These are phyloP conservation scores for Teratosphaeriaceae sp. DNA, from an alignment of 2,329 filamentous ascomycete genomes.

Conservation along the genomic window DNA sequence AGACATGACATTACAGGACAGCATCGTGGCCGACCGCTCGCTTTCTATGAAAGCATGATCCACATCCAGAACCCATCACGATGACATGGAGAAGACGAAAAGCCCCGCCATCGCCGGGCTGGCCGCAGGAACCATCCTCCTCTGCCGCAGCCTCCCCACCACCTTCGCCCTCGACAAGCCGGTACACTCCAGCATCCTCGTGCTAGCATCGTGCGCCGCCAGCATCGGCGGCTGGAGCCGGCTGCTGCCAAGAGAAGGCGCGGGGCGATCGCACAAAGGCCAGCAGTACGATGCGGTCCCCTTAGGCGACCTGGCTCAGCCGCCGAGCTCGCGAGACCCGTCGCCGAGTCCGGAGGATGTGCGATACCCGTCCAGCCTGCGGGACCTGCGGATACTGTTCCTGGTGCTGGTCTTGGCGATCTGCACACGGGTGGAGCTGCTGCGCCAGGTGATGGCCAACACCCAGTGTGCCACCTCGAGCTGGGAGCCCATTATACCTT, in stretches of 20 bases:
- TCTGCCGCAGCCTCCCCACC: conserved; percentile 18
- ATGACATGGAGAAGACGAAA: conserved; percentile 15
- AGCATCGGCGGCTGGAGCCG: conserved; percentile 33
- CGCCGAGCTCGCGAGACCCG: conserved; percentile 16
- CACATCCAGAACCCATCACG: not conserved
- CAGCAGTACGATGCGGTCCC: conserved; percentile 23
- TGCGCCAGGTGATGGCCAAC: conserved; percentile 35
- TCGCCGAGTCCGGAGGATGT: conserved; percentile 17
- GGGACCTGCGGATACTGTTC: conserved; percentile 22
- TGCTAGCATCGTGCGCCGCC: conserved; percentile 35
- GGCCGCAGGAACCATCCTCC: conserved; percentile 19
- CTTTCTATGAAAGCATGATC: not conserved
- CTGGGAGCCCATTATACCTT: conserved; percentile 24
- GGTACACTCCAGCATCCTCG: conserved; percentile 36
- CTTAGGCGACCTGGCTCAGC: conserved; percentile 21
- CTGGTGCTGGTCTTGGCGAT: conserved; percentile 24
- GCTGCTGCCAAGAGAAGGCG: conserved; percentile 19
- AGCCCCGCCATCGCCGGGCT: conserved; percentile 22
- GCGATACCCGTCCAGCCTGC: conserved; percentile 19
- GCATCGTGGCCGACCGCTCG: too few species aligned
- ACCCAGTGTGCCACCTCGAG: conserved; percentile 36
- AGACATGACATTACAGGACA: too few species aligned
- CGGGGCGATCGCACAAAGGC: conserved; percentile 14
- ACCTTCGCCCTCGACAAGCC: conserved; percentile 39
- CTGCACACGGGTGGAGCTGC: conserved; percentile 31